These are phyloP conservation scores for Mycothermus thermophilus DNA, from an alignment of 495 filamentous ascomycete genomes.

Conservation along the genomic window DNA sequence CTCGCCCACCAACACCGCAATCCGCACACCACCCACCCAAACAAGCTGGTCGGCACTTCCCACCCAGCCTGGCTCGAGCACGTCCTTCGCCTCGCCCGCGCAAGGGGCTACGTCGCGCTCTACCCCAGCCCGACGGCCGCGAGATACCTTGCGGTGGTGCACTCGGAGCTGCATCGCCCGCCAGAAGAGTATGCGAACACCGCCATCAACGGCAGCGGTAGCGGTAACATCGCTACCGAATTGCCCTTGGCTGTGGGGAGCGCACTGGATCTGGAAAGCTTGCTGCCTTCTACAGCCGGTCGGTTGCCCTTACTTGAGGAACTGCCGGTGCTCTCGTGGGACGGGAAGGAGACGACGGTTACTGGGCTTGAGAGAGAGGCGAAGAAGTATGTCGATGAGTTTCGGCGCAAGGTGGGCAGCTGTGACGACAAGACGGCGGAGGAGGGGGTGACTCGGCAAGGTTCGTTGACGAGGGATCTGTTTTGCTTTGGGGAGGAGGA, in stretches of 20 bases:
- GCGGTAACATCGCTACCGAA: too few species aligned
- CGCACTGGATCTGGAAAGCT: conserved; percentile 20
- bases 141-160: conserved; percentile 47
- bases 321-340: conserved; percentile 30
- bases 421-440: conserved; percentile 18
- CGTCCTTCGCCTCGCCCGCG: conserved; percentile 54
- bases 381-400: conserved; percentile 26
- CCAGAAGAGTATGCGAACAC: conserved; percentile 53
- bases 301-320: too few species aligned
- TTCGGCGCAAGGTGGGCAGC: conserved; percentile 26
- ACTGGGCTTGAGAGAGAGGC: conserved; percentile 23
- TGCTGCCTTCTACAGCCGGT: conserved; percentile 25
- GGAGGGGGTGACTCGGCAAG: conserved; percentile 9
- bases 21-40: conserved; percentile 10
- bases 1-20: conserved; percentile 29
- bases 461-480: conserved; percentile 15
- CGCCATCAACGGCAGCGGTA: conserved; percentile 9
- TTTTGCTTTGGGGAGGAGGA: too few species aligned
- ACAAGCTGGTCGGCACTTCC: conserved; percentile 41
- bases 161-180: conserved; percentile 53
- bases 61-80: conserved; percentile 71
- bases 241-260: conserved; percentile 6
- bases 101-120: conserved; percentile 56
- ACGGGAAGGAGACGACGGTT: conserved; percentile 19
- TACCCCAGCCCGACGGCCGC: conserved; percentile 48